A percentile compares a stretch with the other conserved stretches of the same genome.
Evolutionary conservation across 805 yeast species (phyloP).

Genomic region (Barnettozyma wickerhamii): DNA sequence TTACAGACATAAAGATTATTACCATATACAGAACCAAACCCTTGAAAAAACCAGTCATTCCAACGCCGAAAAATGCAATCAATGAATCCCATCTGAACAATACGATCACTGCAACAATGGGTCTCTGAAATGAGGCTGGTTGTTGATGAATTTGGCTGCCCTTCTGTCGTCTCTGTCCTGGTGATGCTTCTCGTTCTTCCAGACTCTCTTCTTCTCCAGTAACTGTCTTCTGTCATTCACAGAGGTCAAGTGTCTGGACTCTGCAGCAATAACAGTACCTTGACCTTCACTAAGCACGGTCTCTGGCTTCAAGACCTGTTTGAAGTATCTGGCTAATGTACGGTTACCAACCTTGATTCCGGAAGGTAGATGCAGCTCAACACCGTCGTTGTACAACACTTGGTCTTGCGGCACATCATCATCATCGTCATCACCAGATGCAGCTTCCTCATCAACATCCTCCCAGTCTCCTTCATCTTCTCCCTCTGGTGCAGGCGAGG

Average conservation of each 20-base stretch:
- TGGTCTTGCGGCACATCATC: conserved; percentile 36
- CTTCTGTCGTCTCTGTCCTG: conserved; percentile 46
- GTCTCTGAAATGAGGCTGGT: conserved; percentile 88
- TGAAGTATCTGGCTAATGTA: conserved; percentile 71
- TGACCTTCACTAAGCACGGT: conserved; percentile 64
- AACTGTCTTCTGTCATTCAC: conserved; percentile 41
- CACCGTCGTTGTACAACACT: conserved; percentile 56
- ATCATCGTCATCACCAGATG: conserved; percentile 29
- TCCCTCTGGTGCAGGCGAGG: background rate
- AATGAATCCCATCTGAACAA: too few species aligned
- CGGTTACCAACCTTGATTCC: conserved; percentile 88
- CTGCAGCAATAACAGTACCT: conserved; percentile 84
- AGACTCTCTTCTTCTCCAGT: conserved; percentile 53
- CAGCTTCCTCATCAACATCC: conserved; percentile 35
- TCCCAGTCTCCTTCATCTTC: conserved; percentile 32
- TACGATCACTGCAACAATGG: conserved; percentile 53
- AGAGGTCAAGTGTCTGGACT: conserved; percentile 49
- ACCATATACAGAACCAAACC: too few species aligned
- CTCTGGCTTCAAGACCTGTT: conserved; percentile 65
- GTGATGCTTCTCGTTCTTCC: conserved; percentile 59
- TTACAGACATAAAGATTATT: too few species aligned
- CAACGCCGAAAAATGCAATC: too few species aligned
- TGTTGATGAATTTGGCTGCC: conserved; percentile 75
- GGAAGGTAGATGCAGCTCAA: conserved; percentile 73
- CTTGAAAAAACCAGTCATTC: too few species aligned